phyloP scores from a whole-genome alignment of 257 asterid genomes.

The Paraleonurus japonicus region DNA sequence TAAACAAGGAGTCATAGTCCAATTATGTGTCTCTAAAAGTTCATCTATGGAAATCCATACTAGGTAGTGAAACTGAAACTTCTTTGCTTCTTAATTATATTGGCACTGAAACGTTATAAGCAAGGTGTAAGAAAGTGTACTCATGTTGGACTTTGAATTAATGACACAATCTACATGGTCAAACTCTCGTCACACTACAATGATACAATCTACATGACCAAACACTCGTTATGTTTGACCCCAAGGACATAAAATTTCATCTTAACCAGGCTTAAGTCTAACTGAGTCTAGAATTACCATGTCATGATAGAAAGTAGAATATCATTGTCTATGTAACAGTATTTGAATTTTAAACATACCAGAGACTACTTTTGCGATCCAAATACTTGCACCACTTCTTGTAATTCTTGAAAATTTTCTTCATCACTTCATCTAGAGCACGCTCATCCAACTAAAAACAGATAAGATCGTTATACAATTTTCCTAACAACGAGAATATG shows the following conservation, averaged over 20 bases:
- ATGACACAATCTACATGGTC: slow-evolving; percentile 4
- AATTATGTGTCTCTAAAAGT: background rate
- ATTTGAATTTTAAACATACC: slow-evolving; percentile 43
- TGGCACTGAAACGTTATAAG: background rate
- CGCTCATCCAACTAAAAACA: slow-evolving; percentile 85
- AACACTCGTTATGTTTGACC: slow-evolving; percentile 18
- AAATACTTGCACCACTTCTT: slow-evolving; percentile 99
- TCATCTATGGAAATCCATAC: background rate
- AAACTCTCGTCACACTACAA: slow-evolving; percentile 21
- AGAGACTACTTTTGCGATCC: slow-evolving; percentile 95
- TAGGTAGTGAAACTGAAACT: background rate
- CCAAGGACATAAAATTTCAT: background rate
- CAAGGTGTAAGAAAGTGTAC: background rate
- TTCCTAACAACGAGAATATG: background rate
- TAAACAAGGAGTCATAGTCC: background rate
- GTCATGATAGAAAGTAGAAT: slow-evolving; percentile 4
- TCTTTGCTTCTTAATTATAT: background rate
- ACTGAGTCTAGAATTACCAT: slow-evolving; percentile 17
- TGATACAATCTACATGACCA: slow-evolving; percentile 3
- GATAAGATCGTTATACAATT: background rate
- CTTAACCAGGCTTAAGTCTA: background rate
- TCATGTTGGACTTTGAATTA: background rate
- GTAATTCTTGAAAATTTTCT: slow-evolving; percentile 94
- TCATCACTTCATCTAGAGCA: slow-evolving; percentile 98
- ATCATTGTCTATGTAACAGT: background rate